These are phyloP conservation scores for Tarenaya hassleriana DNA, from an alignment of 345 rosid genomes.

Conservation along the genomic window DNA sequence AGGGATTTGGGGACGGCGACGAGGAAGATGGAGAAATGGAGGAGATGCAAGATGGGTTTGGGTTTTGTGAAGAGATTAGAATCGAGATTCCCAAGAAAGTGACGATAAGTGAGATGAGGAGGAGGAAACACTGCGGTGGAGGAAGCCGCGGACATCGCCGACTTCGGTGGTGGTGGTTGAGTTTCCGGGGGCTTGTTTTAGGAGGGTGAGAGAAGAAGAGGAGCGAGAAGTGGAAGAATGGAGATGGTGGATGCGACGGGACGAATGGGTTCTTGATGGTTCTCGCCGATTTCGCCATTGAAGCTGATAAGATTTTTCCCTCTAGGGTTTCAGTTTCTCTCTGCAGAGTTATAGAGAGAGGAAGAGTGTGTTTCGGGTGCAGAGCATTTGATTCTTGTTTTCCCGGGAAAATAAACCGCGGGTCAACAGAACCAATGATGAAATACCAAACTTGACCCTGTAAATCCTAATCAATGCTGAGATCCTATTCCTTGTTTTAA, in stretches of 20 bases:
- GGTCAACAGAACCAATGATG: too few species aligned
- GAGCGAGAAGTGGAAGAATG: slow-evolving; percentile 36
- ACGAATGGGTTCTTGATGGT: slow-evolving; percentile 39
- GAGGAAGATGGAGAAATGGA: slow-evolving; percentile 40
- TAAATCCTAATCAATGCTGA: too few species aligned
- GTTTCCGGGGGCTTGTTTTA: slow-evolving; percentile 39
- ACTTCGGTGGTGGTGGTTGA: slow-evolving; percentile 27
- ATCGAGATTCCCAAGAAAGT: slow-evolving; percentile 41
- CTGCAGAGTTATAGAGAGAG: neutral
- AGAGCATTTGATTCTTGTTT: slow-evolving; percentile 16
- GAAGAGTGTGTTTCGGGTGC: slow-evolving; percentile 19
- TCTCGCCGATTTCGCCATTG: slow-evolving; percentile 50
- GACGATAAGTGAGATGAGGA: slow-evolving; percentile 38
- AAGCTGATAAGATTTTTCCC: slow-evolving; percentile 16
- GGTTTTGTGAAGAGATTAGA: slow-evolving; percentile 27
- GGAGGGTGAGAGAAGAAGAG: slow-evolving; percentile 43
- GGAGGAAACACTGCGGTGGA: slow-evolving; percentile 34
- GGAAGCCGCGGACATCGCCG: slow-evolving; percentile 23
- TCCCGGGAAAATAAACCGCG: slow-evolving; percentile 25
- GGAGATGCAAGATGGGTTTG: slow-evolving; percentile 27
- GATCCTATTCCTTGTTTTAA: too few species aligned
- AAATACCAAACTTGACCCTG: too few species aligned
- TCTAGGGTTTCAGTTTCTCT: neutral
- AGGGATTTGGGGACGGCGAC: slow-evolving; percentile 21
- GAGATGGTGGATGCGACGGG: slow-evolving; percentile 33